phyloP scores from a whole-genome alignment of 164 flowering plant species.

The Berberis vulgaris region DNA sequence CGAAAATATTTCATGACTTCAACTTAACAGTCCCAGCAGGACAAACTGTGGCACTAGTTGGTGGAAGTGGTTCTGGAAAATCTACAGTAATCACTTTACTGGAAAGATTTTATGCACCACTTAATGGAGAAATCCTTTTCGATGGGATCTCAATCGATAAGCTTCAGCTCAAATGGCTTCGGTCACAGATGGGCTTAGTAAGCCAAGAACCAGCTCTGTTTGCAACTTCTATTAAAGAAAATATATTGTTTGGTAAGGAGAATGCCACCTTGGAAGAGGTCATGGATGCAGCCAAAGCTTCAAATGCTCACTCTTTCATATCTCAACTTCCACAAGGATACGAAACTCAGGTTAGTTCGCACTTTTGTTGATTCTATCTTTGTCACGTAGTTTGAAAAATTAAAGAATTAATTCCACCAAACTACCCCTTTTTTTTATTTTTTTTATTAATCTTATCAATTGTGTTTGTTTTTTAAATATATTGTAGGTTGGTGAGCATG shows the following conservation, averaged over 20 bases:
- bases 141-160: conserved; percentile 57
- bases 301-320: conserved; percentile 87
- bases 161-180: conserved; percentile 75
- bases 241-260: conserved; percentile 80
- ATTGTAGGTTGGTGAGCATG: conserved; percentile 72
- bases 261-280: conserved; percentile 62
- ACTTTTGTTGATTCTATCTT: not conserved
- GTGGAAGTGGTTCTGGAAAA: conserved; percentile 89
- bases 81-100: conserved; percentile 62
- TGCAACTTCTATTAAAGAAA: conserved; percentile 73
- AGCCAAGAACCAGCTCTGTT: conserved; percentile 91
- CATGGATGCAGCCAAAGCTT: conserved; percentile 64
- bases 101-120: conserved; percentile 75
- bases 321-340: conserved; percentile 62
- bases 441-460: no score
- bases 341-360: conserved; percentile 62
- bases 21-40: conserved; percentile 55
- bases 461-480: not conserved
- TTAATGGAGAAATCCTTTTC: conserved; percentile 55
- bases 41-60: conserved; percentile 74
- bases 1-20: conserved; percentile 40
- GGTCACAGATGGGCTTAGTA: conserved; percentile 89
- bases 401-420: not conserved
- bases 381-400: not conserved
- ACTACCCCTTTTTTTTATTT: not conserved